phyloP scores from a whole-genome alignment of 2,329 filamentous ascomycete species.

The Colletotrichum chrysophilum region DNA sequence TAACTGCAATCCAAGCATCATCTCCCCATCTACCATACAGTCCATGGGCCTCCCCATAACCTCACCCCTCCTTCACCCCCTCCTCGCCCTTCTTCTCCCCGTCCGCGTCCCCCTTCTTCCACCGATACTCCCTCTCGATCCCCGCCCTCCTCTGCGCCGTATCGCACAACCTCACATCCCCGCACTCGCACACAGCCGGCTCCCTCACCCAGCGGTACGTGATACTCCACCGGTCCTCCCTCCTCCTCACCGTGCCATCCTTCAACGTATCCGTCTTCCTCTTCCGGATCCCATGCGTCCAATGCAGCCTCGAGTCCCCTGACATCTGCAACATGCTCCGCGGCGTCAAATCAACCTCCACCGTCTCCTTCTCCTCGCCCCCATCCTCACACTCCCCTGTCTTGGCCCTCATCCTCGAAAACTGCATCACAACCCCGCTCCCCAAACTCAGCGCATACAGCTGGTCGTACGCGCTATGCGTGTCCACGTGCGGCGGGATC shows the following conservation, averaged over 20 bases:
- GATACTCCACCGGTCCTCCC: constrained; percentile 57
- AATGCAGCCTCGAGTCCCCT: constrained; percentile 55
- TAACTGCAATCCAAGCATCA: too few species aligned
- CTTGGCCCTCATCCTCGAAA: constrained; percentile 31
- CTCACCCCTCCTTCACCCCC: not conserved
- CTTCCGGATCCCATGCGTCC: constrained; percentile 60
- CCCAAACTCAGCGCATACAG: constrained; percentile 51
- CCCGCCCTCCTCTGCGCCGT: constrained; percentile 51
- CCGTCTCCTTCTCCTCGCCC: not conserved
- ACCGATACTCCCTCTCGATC: constrained; percentile 55
- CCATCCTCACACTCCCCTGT: not conserved
- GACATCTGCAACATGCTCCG: constrained; percentile 57
- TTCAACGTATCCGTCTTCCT: constrained; percentile 54
- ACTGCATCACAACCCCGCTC: constrained; percentile 48
- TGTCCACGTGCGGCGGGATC: constrained; percentile 67
- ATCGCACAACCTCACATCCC: constrained; percentile 54
- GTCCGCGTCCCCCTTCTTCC: constrained; percentile 38
- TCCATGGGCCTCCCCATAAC: too few species aligned
- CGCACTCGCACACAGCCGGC: constrained; percentile 53
- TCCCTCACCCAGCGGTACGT: constrained; percentile 59
- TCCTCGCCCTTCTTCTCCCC: not conserved
- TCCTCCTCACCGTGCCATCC: constrained; percentile 48
- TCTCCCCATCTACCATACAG: too few species aligned
- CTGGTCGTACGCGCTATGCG: constrained; percentile 48
- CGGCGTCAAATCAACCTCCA: constrained; percentile 52